phyloP scores from a whole-genome alignment of 805 yeast genomes.

The Metschnikowia vanudenii region DNA sequence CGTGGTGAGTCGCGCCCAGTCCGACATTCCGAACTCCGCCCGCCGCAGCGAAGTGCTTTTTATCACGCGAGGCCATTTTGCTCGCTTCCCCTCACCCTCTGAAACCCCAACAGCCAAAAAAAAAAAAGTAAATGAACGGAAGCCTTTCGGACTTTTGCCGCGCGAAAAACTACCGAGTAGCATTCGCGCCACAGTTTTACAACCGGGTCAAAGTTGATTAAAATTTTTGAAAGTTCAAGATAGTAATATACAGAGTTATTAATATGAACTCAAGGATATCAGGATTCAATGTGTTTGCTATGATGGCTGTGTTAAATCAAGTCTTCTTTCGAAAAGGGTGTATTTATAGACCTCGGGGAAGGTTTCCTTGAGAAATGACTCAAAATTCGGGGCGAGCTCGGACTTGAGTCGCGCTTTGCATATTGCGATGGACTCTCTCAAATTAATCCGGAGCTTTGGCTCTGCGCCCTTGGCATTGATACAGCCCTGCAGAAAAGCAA shows the following conservation, averaged over 20 bases:
- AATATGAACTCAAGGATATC: too few species aligned
- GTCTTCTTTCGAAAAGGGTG: too few species aligned
- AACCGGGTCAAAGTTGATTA: too few species aligned
- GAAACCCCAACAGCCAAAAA: constrained; percentile 1
- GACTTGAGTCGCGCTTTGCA: constrained; percentile 20
- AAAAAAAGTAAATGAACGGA: neutral
- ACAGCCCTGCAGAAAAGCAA: constrained; percentile 10
- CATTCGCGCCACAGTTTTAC: neutral
- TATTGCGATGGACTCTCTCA: constrained; percentile 3
- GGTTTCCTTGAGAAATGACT: constrained; percentile 11
- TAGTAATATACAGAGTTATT: neutral
- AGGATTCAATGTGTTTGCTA: neutral
- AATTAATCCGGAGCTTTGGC: constrained; percentile 11
- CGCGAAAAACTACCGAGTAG: constrained; percentile 5
- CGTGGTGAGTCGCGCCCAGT: neutral
- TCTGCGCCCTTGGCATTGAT: constrained; percentile 6
- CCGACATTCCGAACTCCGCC: constrained; percentile 5
- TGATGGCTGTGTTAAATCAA: too few species aligned
- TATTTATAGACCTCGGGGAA: constrained; percentile 4
- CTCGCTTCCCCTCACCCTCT: constrained; percentile 6
- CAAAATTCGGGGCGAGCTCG: constrained; percentile 19
- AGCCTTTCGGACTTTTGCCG: constrained; percentile 11
- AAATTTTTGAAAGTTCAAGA: neutral
- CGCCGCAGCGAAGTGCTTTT: neutral
- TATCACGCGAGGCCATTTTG: constrained; percentile 7